phyloP scores from a whole-genome alignment of 2,329 filamentous ascomycete species.

The Fusarium sp. region DNA sequence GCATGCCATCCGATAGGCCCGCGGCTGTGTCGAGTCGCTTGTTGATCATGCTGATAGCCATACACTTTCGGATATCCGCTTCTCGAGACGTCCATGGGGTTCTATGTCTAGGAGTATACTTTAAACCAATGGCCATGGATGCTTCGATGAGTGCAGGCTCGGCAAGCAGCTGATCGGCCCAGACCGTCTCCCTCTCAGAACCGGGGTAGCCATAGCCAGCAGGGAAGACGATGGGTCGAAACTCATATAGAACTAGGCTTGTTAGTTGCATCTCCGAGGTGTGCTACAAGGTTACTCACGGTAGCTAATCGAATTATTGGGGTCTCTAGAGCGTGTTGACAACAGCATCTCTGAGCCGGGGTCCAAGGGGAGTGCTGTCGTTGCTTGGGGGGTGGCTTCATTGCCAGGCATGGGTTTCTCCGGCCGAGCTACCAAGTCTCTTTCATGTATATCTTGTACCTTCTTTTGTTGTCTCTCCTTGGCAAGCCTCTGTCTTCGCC shows the following conservation, averaged over 20 bases:
- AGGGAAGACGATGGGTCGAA: slow-evolving; percentile 31
- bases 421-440: background rate
- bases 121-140: slow-evolving; percentile 33
- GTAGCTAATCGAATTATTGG: background rate
- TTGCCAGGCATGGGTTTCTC: background rate
- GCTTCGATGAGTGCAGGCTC: slow-evolving; percentile 44
- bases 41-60: slow-evolving; percentile 33
- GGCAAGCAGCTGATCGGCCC: slow-evolving; percentile 30
- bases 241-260: slow-evolving; percentile 22
- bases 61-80: slow-evolving; percentile 3
- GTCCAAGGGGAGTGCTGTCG: background rate
- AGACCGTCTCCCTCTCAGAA: slow-evolving; percentile 17
- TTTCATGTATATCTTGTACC: background rate
- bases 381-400: background rate
- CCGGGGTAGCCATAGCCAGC: background rate
- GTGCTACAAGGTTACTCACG: background rate
- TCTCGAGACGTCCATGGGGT: background rate
- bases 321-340: background rate
- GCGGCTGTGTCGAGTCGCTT: slow-evolving; percentile 2
- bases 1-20: slow-evolving; percentile 28
- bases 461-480: slow-evolving; percentile 1
- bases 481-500: slow-evolving; percentile 22
- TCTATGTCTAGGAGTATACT: background rate
- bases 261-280: background rate
- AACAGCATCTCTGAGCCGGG: background rate